Evolutionary conservation across 257 asterid genomes (phyloP).

Genomic region (Cinchona pubescens): DNA sequence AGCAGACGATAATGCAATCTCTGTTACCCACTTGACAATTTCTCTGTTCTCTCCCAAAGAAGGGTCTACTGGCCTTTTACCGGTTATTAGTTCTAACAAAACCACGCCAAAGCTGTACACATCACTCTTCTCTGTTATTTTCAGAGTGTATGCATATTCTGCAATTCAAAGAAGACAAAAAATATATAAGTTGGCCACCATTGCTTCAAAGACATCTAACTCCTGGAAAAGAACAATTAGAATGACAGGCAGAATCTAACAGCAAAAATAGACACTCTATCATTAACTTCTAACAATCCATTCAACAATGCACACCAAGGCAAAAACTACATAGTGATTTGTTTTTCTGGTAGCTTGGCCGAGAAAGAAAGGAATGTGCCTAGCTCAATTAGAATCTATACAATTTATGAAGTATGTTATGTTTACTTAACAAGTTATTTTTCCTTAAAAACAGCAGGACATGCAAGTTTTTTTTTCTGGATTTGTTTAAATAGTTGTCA

Average conservation of each 20-base stretch:
- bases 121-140: constrained; percentile 75
- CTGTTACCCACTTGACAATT: constrained; percentile 64
- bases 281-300: not conserved
- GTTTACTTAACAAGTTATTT: no score
- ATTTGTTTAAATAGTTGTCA: no score
- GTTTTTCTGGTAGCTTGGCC: not conserved
- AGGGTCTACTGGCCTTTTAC: constrained; percentile 56
- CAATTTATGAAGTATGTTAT: no score
- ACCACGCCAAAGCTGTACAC: constrained; percentile 80
- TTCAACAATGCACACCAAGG: not conserved
- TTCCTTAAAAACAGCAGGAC: no score
- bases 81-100: constrained; percentile 56
- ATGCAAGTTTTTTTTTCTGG: no score
- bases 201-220: not conserved
- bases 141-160: constrained; percentile 75
- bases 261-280: not conserved
- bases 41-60: constrained; percentile 52
- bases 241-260: not conserved
- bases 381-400: not conserved
- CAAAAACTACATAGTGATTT: not conserved
- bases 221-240: not conserved
- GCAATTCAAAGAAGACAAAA: constrained; percentile 22
- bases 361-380: not conserved
- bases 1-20: constrained; percentile 32
- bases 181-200: not conserved